These are phyloP conservation scores for Parietaria judaica DNA, from an alignment of 306 rosid species.

Conservation along the genomic window DNA sequence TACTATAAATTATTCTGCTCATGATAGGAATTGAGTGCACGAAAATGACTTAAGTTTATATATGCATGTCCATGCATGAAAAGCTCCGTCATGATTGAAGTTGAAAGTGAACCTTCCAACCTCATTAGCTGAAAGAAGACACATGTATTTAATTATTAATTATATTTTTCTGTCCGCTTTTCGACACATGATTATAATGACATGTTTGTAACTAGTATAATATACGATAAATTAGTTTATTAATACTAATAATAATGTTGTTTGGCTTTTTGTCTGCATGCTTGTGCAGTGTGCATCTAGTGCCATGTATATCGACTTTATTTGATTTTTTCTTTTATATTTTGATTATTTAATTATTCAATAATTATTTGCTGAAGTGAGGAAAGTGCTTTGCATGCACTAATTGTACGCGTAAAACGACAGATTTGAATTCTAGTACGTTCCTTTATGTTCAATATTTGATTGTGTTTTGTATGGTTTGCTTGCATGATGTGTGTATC, in stretches of 20 bases:
- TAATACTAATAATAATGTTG: not conserved
- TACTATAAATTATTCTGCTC: not conserved
- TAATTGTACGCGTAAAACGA: not conserved
- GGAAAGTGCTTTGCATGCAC: conserved; percentile 3
- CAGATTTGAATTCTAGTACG: not conserved
- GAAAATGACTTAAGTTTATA: conserved; percentile 25
- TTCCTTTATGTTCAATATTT: not conserved
- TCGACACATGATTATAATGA: conserved; percentile 6
- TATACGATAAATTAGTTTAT: not conserved
- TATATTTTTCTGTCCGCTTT: not conserved
- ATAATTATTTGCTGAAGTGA: not conserved
- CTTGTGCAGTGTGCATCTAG: not conserved
- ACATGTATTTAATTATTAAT: not conserved
- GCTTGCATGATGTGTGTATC: not conserved
- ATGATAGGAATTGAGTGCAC: conserved; percentile 20
- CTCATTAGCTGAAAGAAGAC: conserved; percentile 1
- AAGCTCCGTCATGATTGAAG: conserved; percentile 16
- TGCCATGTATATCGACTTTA: conserved; percentile 1
- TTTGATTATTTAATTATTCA: not conserved
- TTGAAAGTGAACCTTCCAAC: conserved; percentile 16
- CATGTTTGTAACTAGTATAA: conserved; percentile 7
- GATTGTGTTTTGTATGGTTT: not conserved
- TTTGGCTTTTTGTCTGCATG: conserved; percentile 6
- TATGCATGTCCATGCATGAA: conserved; percentile 13
- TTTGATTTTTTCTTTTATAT: not conserved